Percentiles rank a stretch among this genome's conserved stretches.
These are phyloP conservation scores for Grosmannia huntii DNA, from an alignment of 2,329 filamentous ascomycete genomes.

Conservation along the genomic window DNA sequence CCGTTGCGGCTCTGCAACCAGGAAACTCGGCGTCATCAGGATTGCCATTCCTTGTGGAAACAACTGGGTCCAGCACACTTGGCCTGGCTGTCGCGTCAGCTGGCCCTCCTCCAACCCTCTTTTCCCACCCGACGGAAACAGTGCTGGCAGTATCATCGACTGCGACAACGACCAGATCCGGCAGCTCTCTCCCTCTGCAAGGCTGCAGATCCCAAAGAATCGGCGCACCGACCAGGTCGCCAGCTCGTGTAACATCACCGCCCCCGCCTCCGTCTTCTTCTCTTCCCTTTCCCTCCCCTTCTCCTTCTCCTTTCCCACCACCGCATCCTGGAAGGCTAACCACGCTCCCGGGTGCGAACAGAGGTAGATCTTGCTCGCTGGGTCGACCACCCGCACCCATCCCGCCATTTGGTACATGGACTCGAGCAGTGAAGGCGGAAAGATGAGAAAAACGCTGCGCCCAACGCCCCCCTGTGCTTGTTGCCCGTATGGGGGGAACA, in stretches of 20 bases:
- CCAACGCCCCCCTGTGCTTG: conserved; percentile 11
- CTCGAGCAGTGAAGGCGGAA: conserved; percentile 25
- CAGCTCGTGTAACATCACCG: conserved; percentile 34
- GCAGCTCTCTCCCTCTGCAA: conserved; percentile 12
- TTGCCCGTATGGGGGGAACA: conserved; percentile 2
- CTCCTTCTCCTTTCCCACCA: background rate
- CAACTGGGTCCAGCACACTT: conserved; percentile 24
- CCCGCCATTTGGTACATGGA: conserved; percentile 25
- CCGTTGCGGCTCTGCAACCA: conserved; percentile 29
- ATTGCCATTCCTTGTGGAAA: conserved; percentile 32
- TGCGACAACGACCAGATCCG: conserved; percentile 30
- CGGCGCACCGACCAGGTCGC: conserved; percentile 23
- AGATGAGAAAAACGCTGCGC: conserved; percentile 34
- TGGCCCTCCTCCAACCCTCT: too few species aligned
- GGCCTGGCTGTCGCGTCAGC: conserved; percentile 14
- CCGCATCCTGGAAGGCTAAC: conserved; percentile 24
- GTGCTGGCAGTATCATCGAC: conserved; percentile 15
- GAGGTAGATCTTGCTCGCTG: conserved; percentile 28
- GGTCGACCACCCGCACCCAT: conserved; percentile 30
- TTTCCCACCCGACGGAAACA: conserved; percentile 17
- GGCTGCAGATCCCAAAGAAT: conserved; percentile 25
- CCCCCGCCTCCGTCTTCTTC: conserved; percentile 14
- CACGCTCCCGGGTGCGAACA: conserved; percentile 32
- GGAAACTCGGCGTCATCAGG: conserved; percentile 37
- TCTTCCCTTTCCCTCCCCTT: background rate